Percentiles rank a stretch among this genome's conserved stretches.
Conservation (phyloP, 2,329 filamentous ascomycete species). For the Hymenotorrendiella dingleyae region DNA sequence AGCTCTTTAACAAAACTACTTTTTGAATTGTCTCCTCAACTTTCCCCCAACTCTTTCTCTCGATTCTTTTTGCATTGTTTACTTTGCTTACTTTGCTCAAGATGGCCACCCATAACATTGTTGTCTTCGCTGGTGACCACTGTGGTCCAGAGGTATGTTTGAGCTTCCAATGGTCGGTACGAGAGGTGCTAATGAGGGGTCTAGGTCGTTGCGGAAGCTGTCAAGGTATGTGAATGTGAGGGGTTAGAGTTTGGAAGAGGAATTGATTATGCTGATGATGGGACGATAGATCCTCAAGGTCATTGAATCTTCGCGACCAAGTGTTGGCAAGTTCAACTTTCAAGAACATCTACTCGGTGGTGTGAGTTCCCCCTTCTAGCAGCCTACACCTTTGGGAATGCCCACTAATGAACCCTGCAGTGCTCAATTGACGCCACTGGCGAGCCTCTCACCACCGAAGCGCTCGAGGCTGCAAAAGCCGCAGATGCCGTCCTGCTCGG, state of each 20-base stretch:
- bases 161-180: neutral
- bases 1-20: no score
- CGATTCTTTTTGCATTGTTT: no score
- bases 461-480: conserved; percentile 73
- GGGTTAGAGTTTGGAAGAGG: neutral
- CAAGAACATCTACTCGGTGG: conserved; percentile 87
- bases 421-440: conserved; percentile 82
- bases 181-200: neutral
- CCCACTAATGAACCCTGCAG: conserved; percentile 42
- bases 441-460: conserved; percentile 72
- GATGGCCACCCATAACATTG: conserved; percentile 71
- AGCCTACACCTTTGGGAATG: conserved; percentile 1
- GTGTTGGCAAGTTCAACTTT: conserved; percentile 75
- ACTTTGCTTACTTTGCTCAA: conserved; percentile 26
- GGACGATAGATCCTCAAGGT: conserved; percentile 63
- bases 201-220: conserved; percentile 76
- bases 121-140: conserved; percentile 79
- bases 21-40: no score
- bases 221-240: conserved; percentile 61
- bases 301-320: conserved; percentile 65
- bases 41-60: no score
- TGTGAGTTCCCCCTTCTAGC: conserved; percentile 49
- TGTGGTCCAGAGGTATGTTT: conserved; percentile 70
- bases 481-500: conserved; percentile 89
- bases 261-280: neutral